Evolutionary conservation across 305 asterid species (phyloP).

Genomic region (Fraxinus angustifolia): DNA sequence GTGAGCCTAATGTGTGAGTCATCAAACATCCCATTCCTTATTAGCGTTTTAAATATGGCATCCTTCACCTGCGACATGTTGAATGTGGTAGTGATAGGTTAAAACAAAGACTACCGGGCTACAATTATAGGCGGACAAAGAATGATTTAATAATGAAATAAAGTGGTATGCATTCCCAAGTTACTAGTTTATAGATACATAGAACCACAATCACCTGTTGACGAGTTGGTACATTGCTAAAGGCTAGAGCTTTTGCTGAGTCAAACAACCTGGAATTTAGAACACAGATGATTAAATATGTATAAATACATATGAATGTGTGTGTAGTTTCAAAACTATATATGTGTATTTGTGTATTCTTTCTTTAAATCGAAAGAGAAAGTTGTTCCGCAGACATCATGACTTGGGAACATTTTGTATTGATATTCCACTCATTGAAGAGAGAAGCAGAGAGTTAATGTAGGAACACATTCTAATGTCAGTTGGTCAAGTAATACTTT

Average conservation of each 20-base stretch:
- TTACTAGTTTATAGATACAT: conserved; percentile 10
- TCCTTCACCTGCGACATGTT: conserved; percentile 66
- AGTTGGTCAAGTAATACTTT: not conserved
- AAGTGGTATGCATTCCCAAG: not conserved
- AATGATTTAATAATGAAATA: not conserved
- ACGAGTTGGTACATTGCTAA: conserved; percentile 62
- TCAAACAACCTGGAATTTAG: conserved; percentile 63
- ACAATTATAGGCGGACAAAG: not conserved
- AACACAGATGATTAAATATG: conserved; percentile 2
- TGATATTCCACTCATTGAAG: not conserved
- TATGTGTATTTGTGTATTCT: not conserved
- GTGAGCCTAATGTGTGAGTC: conserved; percentile 71
- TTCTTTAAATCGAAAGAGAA: conserved; percentile 3
- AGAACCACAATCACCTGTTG: conserved; percentile 50
- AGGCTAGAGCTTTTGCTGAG: conserved; percentile 89
- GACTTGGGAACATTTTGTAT: not conserved
- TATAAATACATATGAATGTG: not conserved
- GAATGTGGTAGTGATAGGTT: conserved; percentile 13
- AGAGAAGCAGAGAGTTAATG: not conserved
- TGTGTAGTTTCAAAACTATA: not conserved
- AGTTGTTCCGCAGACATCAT: conserved; percentile 9
- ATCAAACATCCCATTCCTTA: conserved; percentile 75
- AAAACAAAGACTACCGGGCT: conserved; percentile 4
- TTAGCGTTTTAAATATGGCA: conserved; percentile 71
- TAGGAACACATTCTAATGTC: not conserved